A percentile compares a stretch with the other conserved stretches of the same genome.
Evolutionary conservation across 805 yeast species (phyloP).

Genomic region (Candida nemodendra): DNA sequence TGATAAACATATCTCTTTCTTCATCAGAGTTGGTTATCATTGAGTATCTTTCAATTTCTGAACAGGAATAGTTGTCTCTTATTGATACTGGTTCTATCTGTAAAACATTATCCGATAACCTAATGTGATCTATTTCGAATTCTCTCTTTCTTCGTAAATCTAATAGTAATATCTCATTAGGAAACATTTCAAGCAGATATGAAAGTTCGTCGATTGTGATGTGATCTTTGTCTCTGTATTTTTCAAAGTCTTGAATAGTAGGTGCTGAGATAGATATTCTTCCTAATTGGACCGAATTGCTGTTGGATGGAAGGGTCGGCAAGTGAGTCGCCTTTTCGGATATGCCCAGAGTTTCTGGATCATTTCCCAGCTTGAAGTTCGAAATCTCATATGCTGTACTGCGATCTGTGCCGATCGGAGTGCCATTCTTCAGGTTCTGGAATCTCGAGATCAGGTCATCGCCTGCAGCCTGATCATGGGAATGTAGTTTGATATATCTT

Average conservation of each 20-base stretch:
- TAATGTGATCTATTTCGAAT: conserved; percentile 63
- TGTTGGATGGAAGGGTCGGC: too few relatives aligned
- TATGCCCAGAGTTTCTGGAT: too few relatives aligned
- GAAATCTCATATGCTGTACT: too few relatives aligned
- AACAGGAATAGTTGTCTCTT: conserved; percentile 49
- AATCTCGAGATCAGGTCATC: conserved; percentile 20
- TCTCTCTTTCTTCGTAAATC: conserved; percentile 67
- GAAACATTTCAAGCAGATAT: conserved; percentile 28
- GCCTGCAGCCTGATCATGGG: not conserved
- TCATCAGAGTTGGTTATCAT: conserved; percentile 52
- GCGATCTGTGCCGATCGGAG: too few relatives aligned
- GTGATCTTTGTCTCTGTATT: conserved; percentile 6
- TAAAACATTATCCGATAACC: conserved; percentile 50
- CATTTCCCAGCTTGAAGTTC: too few relatives aligned
- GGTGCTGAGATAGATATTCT: too few relatives aligned
- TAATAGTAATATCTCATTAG: conserved; percentile 51
- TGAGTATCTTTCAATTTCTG: conserved; percentile 65
- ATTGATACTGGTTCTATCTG: conserved; percentile 75
- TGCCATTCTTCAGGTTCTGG: conserved; percentile 20
- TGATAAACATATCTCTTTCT: conserved; percentile 54
- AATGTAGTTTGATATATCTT: conserved; percentile 8
- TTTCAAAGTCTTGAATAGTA: conserved; percentile 7
- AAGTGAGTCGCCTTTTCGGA: too few relatives aligned
- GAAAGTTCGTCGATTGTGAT: conserved; percentile 25
- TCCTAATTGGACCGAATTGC: not conserved